phyloP scores from a whole-genome alignment of 192 early-diverging fungal genomes.

The Dimargaris xerosporica region DNA sequence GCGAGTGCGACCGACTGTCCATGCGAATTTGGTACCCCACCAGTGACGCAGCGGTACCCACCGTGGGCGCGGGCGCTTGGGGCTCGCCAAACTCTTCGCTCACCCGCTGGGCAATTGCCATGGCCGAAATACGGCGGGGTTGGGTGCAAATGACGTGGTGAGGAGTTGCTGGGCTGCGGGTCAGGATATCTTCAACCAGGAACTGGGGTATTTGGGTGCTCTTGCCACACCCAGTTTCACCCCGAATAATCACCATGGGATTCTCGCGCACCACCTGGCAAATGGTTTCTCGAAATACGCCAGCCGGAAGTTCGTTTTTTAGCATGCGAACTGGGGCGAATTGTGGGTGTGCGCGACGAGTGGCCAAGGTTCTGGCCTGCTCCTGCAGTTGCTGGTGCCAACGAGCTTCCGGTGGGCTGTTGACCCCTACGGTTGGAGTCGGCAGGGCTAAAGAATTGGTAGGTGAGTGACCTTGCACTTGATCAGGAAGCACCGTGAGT shows the following conservation, averaged over 20 bases:
- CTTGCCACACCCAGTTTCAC: constrained; percentile 43
- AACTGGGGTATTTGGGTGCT: constrained; percentile 74
- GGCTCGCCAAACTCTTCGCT: constrained; percentile 54
- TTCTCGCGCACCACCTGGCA: constrained; percentile 22
- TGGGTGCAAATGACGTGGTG: constrained; percentile 45
- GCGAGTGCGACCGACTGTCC: constrained; percentile 29
- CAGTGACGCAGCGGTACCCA: constrained; percentile 32
- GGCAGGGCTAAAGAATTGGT: not conserved
- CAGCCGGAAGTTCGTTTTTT: not conserved
- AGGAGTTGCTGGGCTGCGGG: constrained; percentile 18
- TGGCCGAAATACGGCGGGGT: constrained; percentile 66
- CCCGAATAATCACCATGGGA: constrained; percentile 27
- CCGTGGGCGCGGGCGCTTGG: constrained; percentile 15
- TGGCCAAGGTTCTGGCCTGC: not conserved
- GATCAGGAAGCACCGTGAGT: not conserved
- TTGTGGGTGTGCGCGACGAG: not conserved
- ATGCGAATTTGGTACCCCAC: constrained; percentile 66
- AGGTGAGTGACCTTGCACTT: not conserved
- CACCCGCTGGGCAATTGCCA: constrained; percentile 64
- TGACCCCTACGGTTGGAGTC: too few species aligned
- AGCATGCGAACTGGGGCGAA: not conserved
- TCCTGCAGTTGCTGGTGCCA: not conserved
- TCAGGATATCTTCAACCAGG: constrained; percentile 41
- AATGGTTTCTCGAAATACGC: constrained; percentile 14
- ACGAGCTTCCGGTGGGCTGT: not conserved